Base-by-base conservation (phyloP, 1,284 basidiomycete species). In the Marasmius oreades region DNA sequence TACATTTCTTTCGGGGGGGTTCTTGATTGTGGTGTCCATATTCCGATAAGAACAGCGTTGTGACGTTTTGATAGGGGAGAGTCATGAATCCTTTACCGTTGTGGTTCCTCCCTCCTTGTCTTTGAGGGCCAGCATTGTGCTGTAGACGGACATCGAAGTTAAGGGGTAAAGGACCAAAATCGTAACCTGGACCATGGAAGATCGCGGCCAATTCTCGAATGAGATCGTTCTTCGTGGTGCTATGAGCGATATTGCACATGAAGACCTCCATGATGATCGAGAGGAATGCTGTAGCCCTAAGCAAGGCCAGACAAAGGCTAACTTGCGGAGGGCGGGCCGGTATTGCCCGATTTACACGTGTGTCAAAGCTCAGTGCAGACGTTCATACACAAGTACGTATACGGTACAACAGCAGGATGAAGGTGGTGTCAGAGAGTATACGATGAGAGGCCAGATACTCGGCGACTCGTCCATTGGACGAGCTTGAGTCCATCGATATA, bases 101-200 rank as follows among this genome's bases (percentile, higher is more conserved):
- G 26, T 50, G 47, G 20, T 50, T 50, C n/a, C 28, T 24, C n/a
- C 26, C 23, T 11, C 47, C 47, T 16, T 26, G 23, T 2, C 39
- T 16, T 33, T 26, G 24, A n/a, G 47, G 28, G 36, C 44, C 43
- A 18, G 10, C 70, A 58, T 74, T 72, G 44, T 67, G 73, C 62
- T 75, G 74, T 14, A 84, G 68, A 47, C 66, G 67, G 3, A 82
- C 73, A 45, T 80, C 70, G 63, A 84, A 83, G 61, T 85, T 85
- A 50, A 79, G 60, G 0, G 69, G 75, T 3, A 64, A 53, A 2
- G 62, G 53, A 23, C 69, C 69, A 36, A 68, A 63, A 6, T 65
- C 59, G 63, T 79, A 84, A 4, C 62, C 62, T 8, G 70, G 65
- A 2, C 64, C 55, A 61, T 86, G 84, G 1, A 86, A 69, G 54